Evolutionary conservation across 1,284 basidiomycete genomes (phyloP), one percentile per base, ranked within the genome.

Genomic region (Cryptococcus sp.): DNA sequence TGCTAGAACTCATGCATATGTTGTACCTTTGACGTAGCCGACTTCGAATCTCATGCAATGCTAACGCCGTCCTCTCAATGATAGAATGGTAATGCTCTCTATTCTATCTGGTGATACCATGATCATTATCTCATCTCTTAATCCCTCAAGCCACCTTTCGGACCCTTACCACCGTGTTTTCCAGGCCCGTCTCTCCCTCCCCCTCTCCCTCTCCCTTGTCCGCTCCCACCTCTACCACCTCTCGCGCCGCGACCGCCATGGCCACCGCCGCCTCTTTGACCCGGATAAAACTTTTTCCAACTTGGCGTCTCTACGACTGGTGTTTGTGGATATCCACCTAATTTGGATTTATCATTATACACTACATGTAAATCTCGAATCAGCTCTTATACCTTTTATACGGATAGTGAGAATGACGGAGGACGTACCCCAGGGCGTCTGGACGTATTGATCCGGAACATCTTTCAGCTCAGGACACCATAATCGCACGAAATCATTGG

Each of bases 391-490:
- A 16, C n/a, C 22, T 53, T 16, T 19, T 17, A 13, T 17, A 6
- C 39, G 23, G 11, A 25, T 3, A 29, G 26, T 5, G 10, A 10
- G 4, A 29, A 25, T 43, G 8, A 34, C 46, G 19, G 37, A 25
- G 39, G 15, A 20, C 19, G 39, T 59, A 75, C 73, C 54, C 75
- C 75, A 77, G 23, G 75, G 75, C 1, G 66, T 69, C 37, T 77
- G 75, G 3, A 69, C 59, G 52, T 59, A 58, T 22, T 64, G 58
- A 23, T 65, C 63, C 5, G 62, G 59, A 1, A 83, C 65, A 17
- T 74, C 66, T 37, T 74, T 67, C 25, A 84, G 75, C 50, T 80
- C 77, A 0, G 80, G 81, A 2, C 83, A 67, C 83, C 83, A 84
- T 22, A 74, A 69, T 58, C 76, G 74, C 60, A 83, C 78, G 64